A percentile compares a stretch with the other conserved stretches of the same genome.
phyloP scores from a whole-genome alignment of 208 protist species.

The Crithidia acanthocephali region DNA sequence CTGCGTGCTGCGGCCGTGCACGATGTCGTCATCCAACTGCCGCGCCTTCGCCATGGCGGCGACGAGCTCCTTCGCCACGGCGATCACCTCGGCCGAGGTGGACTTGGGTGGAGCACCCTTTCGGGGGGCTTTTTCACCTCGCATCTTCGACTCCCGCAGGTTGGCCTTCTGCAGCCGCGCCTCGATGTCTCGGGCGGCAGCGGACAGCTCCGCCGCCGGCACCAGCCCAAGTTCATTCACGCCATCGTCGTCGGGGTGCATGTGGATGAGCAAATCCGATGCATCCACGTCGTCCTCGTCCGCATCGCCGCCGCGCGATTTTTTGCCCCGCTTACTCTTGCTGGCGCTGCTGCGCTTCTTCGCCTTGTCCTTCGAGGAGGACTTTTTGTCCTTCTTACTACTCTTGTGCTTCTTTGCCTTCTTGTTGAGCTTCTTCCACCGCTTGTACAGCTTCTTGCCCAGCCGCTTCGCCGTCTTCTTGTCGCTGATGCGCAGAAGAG shows the following conservation, averaged over 20 bases:
- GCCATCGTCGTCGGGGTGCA: neutral
- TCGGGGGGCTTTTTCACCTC: constrained; percentile 21
- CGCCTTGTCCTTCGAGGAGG: constrained; percentile 24
- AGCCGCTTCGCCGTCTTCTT: constrained; percentile 67
- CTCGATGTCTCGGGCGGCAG: constrained; percentile 17
- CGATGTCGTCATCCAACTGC: constrained; percentile 30
- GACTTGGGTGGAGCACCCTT: constrained; percentile 24
- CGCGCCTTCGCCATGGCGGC: constrained; percentile 36
- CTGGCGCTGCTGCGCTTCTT: constrained; percentile 26
- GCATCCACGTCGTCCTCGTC: constrained; percentile 14
- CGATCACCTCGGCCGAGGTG: constrained; percentile 20
- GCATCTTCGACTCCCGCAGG: constrained; percentile 30
- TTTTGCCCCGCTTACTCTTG: constrained; percentile 29
- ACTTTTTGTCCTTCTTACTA: constrained; percentile 27
- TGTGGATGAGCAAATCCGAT: constrained; percentile 13
- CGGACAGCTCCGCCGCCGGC: constrained; percentile 18
- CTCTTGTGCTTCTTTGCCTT: constrained; percentile 34
- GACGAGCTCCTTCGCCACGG: constrained; percentile 34
- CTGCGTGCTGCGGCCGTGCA: constrained; percentile 21
- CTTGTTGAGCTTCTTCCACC: constrained; percentile 75
- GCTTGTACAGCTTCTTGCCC: constrained; percentile 62
- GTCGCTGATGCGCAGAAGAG: constrained; percentile 42
- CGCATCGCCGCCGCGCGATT: neutral
- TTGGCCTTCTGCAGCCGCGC: constrained; percentile 22
- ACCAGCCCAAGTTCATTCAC: constrained; percentile 19